Conservation (phyloP, 208 protist species). For the Trypanosoma lewisi region DNA sequence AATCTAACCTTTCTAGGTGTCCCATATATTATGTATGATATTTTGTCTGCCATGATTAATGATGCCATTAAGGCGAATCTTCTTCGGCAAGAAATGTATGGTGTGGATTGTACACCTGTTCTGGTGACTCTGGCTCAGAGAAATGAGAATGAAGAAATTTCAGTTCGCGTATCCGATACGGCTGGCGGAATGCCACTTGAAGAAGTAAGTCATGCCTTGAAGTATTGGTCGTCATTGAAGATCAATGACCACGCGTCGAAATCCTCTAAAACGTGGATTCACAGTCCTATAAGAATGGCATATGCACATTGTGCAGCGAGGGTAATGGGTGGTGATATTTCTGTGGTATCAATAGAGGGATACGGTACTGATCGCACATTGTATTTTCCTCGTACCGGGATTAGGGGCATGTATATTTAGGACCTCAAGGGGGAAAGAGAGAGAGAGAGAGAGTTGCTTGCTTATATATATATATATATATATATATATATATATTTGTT, state of each 20-base stretch:
- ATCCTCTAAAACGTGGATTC: conserved; percentile 45
- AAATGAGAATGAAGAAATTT: conserved; percentile 38
- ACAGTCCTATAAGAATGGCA: conserved; percentile 58
- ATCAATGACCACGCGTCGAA: conserved; percentile 23
- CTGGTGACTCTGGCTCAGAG: conserved; percentile 54
- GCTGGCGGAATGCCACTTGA: conserved; percentile 63
- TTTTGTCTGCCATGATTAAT: conserved; percentile 62
- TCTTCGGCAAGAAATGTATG: conserved; percentile 44
- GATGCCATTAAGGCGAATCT: conserved; percentile 63
- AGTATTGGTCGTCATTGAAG: conserved; percentile 57
- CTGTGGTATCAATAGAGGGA: conserved; percentile 59
- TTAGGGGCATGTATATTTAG: conserved; percentile 23
- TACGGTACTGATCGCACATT: conserved; percentile 72
- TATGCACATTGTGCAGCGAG: conserved; percentile 56
- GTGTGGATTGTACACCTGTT: conserved; percentile 50
- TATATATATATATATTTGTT: conserved; percentile 5
- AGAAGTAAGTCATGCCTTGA: conserved; percentile 30
- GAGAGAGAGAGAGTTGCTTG: not conserved
- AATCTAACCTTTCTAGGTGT: conserved; percentile 50
- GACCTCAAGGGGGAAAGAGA: not conserved
- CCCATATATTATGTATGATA: conserved; percentile 72
- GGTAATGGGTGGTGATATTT: conserved; percentile 58
- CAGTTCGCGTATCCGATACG: conserved; percentile 65
- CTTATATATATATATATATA: not conserved
- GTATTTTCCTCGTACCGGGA: conserved; percentile 46